Evolutionary conservation across 352 stramenopile species (phyloP).

Genomic region (Globisporangium nodosum): DNA sequence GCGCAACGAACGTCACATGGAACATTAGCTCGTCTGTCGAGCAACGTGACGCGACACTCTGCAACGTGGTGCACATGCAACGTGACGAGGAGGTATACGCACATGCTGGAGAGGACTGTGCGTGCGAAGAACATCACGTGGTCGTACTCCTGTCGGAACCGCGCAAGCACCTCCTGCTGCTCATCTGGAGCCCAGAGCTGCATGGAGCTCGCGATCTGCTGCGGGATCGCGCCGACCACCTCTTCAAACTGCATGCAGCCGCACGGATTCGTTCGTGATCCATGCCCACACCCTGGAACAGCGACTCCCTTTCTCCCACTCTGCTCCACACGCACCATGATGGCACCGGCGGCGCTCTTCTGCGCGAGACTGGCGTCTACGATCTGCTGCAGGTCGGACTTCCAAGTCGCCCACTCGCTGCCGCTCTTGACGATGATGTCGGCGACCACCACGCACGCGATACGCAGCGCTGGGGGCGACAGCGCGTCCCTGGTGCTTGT

Average conservation of each 20-base stretch:
- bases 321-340: slow-evolving; percentile 22
- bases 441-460: slow-evolving; percentile 42
- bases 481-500: slow-evolving; percentile 13
- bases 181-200: slow-evolving; percentile 20
- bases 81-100: slow-evolving; percentile 1
- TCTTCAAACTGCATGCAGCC: slow-evolving; percentile 27
- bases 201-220: slow-evolving; percentile 31
- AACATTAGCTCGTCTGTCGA: slow-evolving; percentile 2
- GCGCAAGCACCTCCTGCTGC: slow-evolving; percentile 20
- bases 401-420: slow-evolving; percentile 38
- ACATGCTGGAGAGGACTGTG: slow-evolving; percentile 41
- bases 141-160: slow-evolving; percentile 32
- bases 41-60: neutral
- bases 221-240: slow-evolving; percentile 38
- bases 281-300: too few species aligned
- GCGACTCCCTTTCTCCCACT: neutral
- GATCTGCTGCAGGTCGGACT: slow-evolving; percentile 38
- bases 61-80: neutral
- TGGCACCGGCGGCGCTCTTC: slow-evolving; percentile 23
- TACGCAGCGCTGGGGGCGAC: slow-evolving; percentile 22
- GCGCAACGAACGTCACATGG: neutral
- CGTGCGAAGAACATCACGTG: slow-evolving; percentile 38
- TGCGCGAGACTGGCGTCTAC: slow-evolving; percentile 30
- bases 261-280: neutral
- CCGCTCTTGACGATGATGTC: slow-evolving; percentile 45